Base-by-base conservation (phyloP, 192 early-diverging fungal species). In the Ramicandelaber brevisporus region DNA sequence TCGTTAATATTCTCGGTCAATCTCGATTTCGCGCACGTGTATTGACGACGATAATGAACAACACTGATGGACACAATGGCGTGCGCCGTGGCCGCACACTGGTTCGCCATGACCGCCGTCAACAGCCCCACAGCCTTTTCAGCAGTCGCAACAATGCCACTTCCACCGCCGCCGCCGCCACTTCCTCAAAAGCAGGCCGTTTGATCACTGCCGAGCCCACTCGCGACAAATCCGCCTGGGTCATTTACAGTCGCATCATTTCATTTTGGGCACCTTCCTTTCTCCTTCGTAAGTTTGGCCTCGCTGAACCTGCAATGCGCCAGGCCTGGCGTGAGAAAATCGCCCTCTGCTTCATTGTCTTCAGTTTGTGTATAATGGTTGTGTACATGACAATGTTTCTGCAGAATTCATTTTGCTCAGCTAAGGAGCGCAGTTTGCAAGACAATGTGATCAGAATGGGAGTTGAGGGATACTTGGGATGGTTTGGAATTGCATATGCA, bases 301-400 rank as follows among this genome's bases (percentile, higher is more conserved):
- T 71, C 42, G 30, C 37, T 20, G 73, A 72, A 17, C 40, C 59
- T 28, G 49, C 40, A 15, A 70, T 75, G 50, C 73, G 72, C 52
- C 76, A 79, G 52, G 76, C 76, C 8, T 79, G 76, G 76, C 61
- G 76, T 31, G 76, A 79, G 40, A 79, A 79, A 37, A 52, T 76
- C 6, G 57, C 76, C 1, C 43, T 79, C 26, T 81, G 80, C 44
- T 64, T 73, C 26, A 68, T 93, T 30, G 84, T 86, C 27, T 34
- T 66, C 10, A 34, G 76, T 21, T 52, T 84, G 43, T 77, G 81
- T 55, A 62, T 54, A 2, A 43, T 60, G 11, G 63, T 86, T 14
- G 78, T 78, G 17, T 93, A 86, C 46, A 38, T 87, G 33, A 85
- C 79, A 8, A 62, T 93, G 26, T 73, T 73, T 24, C 48, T 79